Base-by-base conservation (phyloP, 2,329 filamentous ascomycete genomes). In the Cladophialophora bantiana region DNA sequence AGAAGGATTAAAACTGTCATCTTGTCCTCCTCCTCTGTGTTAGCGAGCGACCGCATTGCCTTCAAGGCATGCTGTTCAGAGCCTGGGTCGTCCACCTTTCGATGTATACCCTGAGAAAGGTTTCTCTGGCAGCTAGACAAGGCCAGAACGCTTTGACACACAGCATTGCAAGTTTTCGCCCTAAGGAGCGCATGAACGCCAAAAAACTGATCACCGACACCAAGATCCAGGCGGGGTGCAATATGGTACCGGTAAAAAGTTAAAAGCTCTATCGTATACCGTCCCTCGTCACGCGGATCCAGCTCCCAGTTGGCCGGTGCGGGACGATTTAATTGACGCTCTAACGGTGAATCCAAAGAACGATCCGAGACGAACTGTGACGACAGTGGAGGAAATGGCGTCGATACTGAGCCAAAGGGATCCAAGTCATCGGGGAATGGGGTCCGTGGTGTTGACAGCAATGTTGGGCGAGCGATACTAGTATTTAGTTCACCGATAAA, bases 221-320 rank as follows among this genome's bases (percentile, higher is more conserved):
- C 62, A 12, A 64, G 32, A 18, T 64, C 62, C 6, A 64, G 52
- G 26, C n/a, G 53, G 10, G 50, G 18, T 5, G 62, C 62, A 31
- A 56, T 58, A 7, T 64, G 15, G 34, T 64, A 64, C 5, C 62
- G 62, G 18, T 59, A 64, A 31, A 31, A 64, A 5, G 55, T 64
- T 15, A 64, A 53, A 6, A 64, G 52, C 7, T 64, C 62, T 18
- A 64, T 13, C 15, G 10, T 4, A 40, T 13, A 15, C 4, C 7
- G 4, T 2, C 13, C 10, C 38, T 40, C 38, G 38, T 13, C 38
- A 13, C 38, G 38, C 12, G 38, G 13, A 40, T 15, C 15, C 13
- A 40, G 10, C 10, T 38, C 36, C 36, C 9, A 38, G 36, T 38
- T 38, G 36, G 36, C 36, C 9, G 13, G 7, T 3, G 9, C 36